These are phyloP conservation scores for Nemania serpens DNA, from an alignment of 2,329 filamentous ascomycete species.

Conservation along the genomic window DNA sequence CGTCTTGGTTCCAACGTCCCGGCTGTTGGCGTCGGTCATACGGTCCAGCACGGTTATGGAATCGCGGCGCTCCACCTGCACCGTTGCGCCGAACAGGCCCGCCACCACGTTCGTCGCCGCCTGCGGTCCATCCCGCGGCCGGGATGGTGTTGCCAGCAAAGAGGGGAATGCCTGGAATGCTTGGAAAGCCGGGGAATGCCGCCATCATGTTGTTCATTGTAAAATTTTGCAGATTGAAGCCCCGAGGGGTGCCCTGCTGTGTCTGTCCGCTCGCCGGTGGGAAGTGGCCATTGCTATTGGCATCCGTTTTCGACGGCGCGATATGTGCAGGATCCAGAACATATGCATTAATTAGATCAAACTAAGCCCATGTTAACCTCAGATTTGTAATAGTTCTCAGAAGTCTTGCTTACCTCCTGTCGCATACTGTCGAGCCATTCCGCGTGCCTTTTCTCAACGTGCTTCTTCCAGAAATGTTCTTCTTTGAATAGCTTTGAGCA, in stretches of 20 bases:
- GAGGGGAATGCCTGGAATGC: conserved; percentile 56
- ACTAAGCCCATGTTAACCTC: conserved; percentile 57
- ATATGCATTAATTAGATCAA: conserved; percentile 90
- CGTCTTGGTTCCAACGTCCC: conserved; percentile 52
- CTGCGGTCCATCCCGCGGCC: conserved; percentile 54
- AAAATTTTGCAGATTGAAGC: conserved; percentile 84
- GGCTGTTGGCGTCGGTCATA: conserved; percentile 71
- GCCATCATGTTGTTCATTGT: conserved; percentile 62
- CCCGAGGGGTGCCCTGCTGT: conserved; percentile 82
- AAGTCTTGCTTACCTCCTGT: conserved; percentile 71
- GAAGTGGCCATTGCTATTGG: conserved; percentile 95
- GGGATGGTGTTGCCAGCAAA: conserved; percentile 50
- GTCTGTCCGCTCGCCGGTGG: conserved; percentile 77
- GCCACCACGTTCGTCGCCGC: conserved; percentile 58
- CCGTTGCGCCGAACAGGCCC: conserved; percentile 74
- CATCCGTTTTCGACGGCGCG: conserved; percentile 88
- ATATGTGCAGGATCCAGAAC: conserved; percentile 94
- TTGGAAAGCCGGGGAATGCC: conserved; percentile 62
- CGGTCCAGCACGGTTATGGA: conserved; percentile 69
- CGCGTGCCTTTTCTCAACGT: conserved; percentile 91
- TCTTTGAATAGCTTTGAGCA: conserved; percentile 98
- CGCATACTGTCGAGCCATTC: conserved; percentile 84
- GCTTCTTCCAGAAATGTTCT: conserved; percentile 96
- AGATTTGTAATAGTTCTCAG: not conserved
- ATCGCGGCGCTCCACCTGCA: conserved; percentile 56